phyloP scores from a whole-genome alignment of 1,284 basidiomycete genomes.

The Kwoniella shivajii region DNA sequence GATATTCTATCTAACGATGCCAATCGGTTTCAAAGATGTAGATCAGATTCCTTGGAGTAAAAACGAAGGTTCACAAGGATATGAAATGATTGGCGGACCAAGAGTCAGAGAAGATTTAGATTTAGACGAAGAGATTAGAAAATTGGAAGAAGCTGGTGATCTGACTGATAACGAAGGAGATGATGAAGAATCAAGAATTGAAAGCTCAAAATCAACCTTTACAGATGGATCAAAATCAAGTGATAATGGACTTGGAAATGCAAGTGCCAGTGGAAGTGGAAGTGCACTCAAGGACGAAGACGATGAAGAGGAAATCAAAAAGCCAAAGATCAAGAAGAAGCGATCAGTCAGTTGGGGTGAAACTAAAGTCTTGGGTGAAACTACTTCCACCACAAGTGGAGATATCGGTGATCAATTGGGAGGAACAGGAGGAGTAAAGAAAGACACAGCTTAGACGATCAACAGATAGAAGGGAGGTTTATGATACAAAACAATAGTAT shows the following conservation, averaged over 20 bases:
- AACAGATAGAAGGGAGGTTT: too few species aligned
- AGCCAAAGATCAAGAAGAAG: conserved; percentile 26
- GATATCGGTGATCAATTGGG: background rate
- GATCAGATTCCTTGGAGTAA: conserved; percentile 57
- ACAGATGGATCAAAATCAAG: background rate
- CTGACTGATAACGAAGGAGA: conserved; percentile 18
- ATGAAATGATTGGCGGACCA: conserved; percentile 44
- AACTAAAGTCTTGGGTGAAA: conserved; percentile 48
- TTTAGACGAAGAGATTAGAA: conserved; percentile 54
- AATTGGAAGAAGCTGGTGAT: conserved; percentile 44
- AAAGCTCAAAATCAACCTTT: background rate
- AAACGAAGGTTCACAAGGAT: conserved; percentile 20
- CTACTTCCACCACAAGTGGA: background rate
- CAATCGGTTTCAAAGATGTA: conserved; percentile 70
- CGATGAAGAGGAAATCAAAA: background rate
- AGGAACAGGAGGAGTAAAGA: background rate
- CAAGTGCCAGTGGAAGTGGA: background rate
- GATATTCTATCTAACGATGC: conserved; percentile 86
- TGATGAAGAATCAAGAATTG: conserved; percentile 33
- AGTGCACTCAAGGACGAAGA: background rate
- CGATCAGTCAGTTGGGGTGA: conserved; percentile 49
- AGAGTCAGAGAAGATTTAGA: conserved; percentile 26
- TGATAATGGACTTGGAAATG: background rate
- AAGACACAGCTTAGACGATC: background rate
- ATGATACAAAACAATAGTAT: too few species aligned